Percentiles rank a stretch among this genome's conserved stretches.
phyloP scores from a whole-genome alignment of 1,284 basidiomycete species.

The Jaminaea rosea region DNA sequence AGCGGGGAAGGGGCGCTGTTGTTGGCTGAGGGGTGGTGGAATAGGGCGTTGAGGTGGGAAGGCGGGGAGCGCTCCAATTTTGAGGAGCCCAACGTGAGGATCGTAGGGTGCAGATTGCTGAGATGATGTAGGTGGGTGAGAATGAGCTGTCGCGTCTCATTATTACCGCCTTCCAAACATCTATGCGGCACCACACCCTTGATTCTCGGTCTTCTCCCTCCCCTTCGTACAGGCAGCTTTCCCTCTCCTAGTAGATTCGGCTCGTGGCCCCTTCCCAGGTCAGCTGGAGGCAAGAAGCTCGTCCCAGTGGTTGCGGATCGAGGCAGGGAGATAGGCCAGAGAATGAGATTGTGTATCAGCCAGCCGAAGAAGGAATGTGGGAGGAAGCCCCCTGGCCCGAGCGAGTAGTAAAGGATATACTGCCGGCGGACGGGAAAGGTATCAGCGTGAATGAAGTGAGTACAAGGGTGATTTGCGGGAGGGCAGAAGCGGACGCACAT shows the following conservation, averaged over 20 bases:
- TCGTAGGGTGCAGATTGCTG: neutral
- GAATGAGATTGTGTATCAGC: conserved; percentile 5
- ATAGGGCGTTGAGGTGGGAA: too few species aligned
- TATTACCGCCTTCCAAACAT: conserved; percentile 1
- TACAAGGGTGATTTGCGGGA: too few species aligned
- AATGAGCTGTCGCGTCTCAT: neutral
- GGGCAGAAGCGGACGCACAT: too few species aligned
- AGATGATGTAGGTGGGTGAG: neutral
- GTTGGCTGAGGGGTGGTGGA: neutral
- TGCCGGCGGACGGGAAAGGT: too few species aligned
- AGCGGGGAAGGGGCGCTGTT: neutral
- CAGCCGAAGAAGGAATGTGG: conserved; percentile 1
- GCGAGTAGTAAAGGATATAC: conserved; percentile 4
- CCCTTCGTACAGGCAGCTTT: neutral
- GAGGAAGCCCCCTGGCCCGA: conserved; percentile 6
- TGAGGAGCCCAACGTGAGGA: neutral
- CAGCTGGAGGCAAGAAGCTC: conserved; percentile 2
- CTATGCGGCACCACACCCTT: conserved; percentile 9
- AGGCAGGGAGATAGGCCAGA: conserved; percentile 4
- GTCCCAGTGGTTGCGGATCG: neutral
- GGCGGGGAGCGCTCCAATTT: neutral
- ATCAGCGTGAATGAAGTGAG: too few species aligned
- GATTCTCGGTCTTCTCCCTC: conserved; percentile 1
- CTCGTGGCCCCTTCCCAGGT: neutral
- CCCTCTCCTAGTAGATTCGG: neutral